Base-by-base conservation (phyloP, 768 basidiomycete genomes). In the Chiua virens region DNA sequence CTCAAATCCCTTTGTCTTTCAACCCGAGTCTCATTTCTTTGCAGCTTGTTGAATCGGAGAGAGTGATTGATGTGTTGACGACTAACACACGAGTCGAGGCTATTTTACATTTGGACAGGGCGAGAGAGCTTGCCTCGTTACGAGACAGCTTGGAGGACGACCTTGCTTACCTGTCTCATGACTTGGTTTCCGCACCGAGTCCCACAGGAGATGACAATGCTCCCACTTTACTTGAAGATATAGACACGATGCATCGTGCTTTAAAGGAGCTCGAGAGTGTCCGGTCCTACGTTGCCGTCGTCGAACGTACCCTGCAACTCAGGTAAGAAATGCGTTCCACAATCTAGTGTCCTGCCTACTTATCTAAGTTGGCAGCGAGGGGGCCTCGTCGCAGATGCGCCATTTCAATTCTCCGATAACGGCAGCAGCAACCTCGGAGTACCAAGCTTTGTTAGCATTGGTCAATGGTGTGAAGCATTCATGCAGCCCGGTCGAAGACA, bases 111-210 rank as follows among this genome's bases (percentile, higher is more conserved):
- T 71, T 89, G 32, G 73, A 77, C 45, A 77, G 81, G 9, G 88
- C 89, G 0, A 85, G 89, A 61, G 83, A 86, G 49, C 73, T 92
- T 36, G 84, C 89, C 1, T 74, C 89, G n/a, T 70, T 86, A 30
- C 78, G 92, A 22, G 89, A 92, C 68, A 81, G 80, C 2, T 72
- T 95, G 18, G 79, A 82, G 15, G 92, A 96, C 62, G 87, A 93
- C 65, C 75, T 95, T 11, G 73, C 83, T 13, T 79, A 80, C 52
- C 71, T 96, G 25, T 80, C 82, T 5, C 71, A 76, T 45, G 81
- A 86, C 45, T 74, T 96, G 37, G 74, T 82, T 42, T 86, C 86
- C 1, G 73, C 79, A 3, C 57, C 81, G 25, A 57, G 58, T 41
- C 67, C 60, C 22, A 72, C 74, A 11, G 77, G 75, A 14, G 75